Evolutionary conservation across 1,284 basidiomycete species (phyloP).

Genomic region (Leucoagaricus sp.): DNA sequence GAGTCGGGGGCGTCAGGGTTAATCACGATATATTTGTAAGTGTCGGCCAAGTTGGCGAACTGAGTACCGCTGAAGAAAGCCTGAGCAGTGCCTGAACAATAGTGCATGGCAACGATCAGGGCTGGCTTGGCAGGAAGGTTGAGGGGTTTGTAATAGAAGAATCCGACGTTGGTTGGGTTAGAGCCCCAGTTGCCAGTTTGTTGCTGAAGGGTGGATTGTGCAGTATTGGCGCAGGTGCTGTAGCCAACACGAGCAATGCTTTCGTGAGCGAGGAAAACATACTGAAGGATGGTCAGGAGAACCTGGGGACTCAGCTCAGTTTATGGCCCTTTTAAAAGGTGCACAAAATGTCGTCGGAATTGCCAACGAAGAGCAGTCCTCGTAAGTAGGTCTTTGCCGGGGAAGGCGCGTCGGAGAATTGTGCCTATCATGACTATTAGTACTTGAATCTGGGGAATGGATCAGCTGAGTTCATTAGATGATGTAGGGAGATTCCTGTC

Average conservation of each 20-base stretch:
- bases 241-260: conserved; percentile 17
- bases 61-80: conserved; percentile 51
- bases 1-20: conserved; percentile 48
- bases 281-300: not conserved
- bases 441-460: no score
- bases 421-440: no score
- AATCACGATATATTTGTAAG: conserved; percentile 45
- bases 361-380: not conserved
- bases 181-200: conserved; percentile 43
- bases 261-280: conserved; percentile 17
- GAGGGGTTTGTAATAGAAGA: conserved; percentile 51
- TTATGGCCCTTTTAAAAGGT: not conserved
- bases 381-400: conserved; percentile 6
- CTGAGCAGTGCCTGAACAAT: conserved; percentile 52
- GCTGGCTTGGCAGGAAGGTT: conserved; percentile 41
- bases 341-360: not conserved
- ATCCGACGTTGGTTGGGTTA: conserved; percentile 52
- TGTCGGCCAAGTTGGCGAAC: conserved; percentile 48
- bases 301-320: not conserved
- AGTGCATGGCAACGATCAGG: conserved; percentile 54
- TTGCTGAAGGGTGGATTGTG: conserved; percentile 30
- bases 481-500: no score
- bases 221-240: conserved; percentile 21
- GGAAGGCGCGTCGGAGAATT: conserved; percentile 1
- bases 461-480: no score